These are phyloP conservation scores for Mycogone perniciosa DNA, from an alignment of 2,329 filamentous ascomycete species.

Conservation along the genomic window DNA sequence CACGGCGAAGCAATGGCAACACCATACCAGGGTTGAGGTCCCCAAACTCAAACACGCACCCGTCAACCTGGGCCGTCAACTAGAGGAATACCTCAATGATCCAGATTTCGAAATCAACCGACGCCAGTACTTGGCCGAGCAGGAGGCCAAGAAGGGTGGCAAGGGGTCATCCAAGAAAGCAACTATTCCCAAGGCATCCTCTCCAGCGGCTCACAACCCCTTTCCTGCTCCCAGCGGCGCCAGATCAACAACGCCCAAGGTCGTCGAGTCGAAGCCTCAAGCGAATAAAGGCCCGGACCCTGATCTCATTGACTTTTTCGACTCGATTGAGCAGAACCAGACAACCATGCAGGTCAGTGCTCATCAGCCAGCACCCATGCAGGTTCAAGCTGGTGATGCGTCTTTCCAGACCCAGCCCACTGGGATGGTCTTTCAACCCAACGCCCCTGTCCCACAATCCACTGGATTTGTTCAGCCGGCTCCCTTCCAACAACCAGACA, in stretches of 20 bases:
- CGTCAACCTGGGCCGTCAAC: slow-evolving; percentile 77
- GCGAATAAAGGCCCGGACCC: slow-evolving; percentile 59
- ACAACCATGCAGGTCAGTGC: slow-evolving; percentile 54
- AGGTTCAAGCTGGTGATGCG: slow-evolving; percentile 25
- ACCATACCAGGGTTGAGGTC: slow-evolving; percentile 86
- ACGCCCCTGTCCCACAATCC: slow-evolving; percentile 19
- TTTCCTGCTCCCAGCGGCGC: slow-evolving; percentile 33
- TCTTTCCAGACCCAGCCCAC: slow-evolving; percentile 35
- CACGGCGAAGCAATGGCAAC: slow-evolving; percentile 82
- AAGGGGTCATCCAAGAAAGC: slow-evolving; percentile 30
- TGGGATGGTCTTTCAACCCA: slow-evolving; percentile 25
- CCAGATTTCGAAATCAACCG: slow-evolving; percentile 92
- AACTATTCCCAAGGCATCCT: slow-evolving; percentile 30
- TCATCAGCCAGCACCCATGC: slow-evolving; percentile 26
- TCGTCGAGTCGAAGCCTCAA: slow-evolving; percentile 37
- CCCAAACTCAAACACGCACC: slow-evolving; percentile 97
- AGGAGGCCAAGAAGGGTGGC: slow-evolving; percentile 59
- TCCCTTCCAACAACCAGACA: slow-evolving; percentile 27
- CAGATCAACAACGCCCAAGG: slow-evolving; percentile 12
- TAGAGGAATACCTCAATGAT: slow-evolving; percentile 92
- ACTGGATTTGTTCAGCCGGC: slow-evolving; percentile 24
- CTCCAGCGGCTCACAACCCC: slow-evolving; percentile 35
- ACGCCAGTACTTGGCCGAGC: slow-evolving; percentile 83
- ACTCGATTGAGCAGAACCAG: slow-evolving; percentile 84
- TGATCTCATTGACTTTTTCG: slow-evolving; percentile 91